Evolutionary conservation across 140 eudicot species (phyloP), one percentile per base, ranked within the genome.

Genomic region (Ambrosia hybrid): DNA sequence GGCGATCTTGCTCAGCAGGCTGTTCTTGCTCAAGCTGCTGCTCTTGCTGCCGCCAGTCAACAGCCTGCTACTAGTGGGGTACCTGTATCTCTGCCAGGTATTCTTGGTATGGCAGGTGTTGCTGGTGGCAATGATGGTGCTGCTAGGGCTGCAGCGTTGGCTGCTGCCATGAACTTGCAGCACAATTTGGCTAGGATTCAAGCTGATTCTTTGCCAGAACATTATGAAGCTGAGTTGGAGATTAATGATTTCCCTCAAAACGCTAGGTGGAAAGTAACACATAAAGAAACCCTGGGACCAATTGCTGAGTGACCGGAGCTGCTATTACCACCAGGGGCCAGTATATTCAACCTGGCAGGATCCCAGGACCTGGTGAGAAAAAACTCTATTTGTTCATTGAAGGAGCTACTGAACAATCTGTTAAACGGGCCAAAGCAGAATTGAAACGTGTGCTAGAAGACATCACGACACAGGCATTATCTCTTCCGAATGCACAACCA

Each of bases 261-360:
- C 48, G 97, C 96, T 14, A 83, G 97, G 70, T 91, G 97, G 97
- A 91, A 88, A 89, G 96, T 91, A 56, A 91, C 97, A 1, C 97
- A 91, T 73, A 91, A 91, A 77, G 97, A 91, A 76, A 91, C 97
- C 3, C 45, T 91, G 64, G 96, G 94, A 69, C 97, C 97, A 2
- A 91, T 91, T 26, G 89, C 97, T 16, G 97, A 91, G 39, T 91
- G 93, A 84, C 92, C 26, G 97, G 97, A 37, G 96, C 97, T 26
- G 96, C 97, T 38, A 91, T 91, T 33, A 91, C 97, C 16, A 91
- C 97, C 0, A 79, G 96, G 77, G 98, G 98, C 3, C 91, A 86
- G 58, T 80, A 76, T 73, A 72, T 84, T 43, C 94, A 87, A 48
- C 95, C 89, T 2, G 91, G 92, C 36, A 85, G 76, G 83, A 72